Evolutionary conservation across 208 protist species (phyloP).

Genomic region (Leishmania guyanensis): DNA sequence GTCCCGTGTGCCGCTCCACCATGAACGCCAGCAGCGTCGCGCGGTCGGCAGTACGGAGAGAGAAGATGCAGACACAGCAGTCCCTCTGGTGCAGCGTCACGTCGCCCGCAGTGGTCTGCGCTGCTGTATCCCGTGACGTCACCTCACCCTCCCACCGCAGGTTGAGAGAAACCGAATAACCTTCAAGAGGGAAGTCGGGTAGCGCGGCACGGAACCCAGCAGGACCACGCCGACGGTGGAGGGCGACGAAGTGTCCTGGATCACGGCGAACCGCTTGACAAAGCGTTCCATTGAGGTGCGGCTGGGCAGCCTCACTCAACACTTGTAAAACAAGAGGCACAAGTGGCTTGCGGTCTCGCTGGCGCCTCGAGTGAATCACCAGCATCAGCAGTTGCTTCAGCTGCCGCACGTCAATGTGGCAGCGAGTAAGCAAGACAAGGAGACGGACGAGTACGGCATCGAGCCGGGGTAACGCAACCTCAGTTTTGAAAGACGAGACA

Average conservation of each 20-base stretch:
- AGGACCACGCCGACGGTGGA: constrained; percentile 41
- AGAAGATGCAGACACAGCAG: constrained; percentile 29
- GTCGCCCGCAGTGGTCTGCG: background rate
- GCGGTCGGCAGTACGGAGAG: constrained; percentile 31
- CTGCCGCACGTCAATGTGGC: constrained; percentile 77
- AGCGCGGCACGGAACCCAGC: constrained; percentile 61
- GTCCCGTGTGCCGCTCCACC: constrained; percentile 25
- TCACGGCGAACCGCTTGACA: background rate
- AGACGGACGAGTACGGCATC: constrained; percentile 39
- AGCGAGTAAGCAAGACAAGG: constrained; percentile 47
- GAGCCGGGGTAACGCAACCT: constrained; percentile 15
- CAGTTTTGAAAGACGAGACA: background rate
- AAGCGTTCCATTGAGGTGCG: background rate
- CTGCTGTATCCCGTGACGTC: background rate
- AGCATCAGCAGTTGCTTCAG: constrained; percentile 74
- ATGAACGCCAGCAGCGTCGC: constrained; percentile 34
- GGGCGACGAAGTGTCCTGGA: constrained; percentile 32
- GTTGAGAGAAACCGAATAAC: constrained; percentile 77
- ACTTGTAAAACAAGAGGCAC: constrained; percentile 59
- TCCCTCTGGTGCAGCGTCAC: background rate
- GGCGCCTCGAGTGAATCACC: constrained; percentile 46
- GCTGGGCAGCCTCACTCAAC: constrained; percentile 46
- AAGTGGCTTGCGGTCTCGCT: constrained; percentile 38
- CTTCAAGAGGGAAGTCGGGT: constrained; percentile 61
- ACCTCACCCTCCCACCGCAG: constrained; percentile 52